Evolutionary conservation across 2,329 filamentous ascomycete species (phyloP), one percentile per base, ranked within the genome.

Genomic region (Penicillium sp.): DNA sequence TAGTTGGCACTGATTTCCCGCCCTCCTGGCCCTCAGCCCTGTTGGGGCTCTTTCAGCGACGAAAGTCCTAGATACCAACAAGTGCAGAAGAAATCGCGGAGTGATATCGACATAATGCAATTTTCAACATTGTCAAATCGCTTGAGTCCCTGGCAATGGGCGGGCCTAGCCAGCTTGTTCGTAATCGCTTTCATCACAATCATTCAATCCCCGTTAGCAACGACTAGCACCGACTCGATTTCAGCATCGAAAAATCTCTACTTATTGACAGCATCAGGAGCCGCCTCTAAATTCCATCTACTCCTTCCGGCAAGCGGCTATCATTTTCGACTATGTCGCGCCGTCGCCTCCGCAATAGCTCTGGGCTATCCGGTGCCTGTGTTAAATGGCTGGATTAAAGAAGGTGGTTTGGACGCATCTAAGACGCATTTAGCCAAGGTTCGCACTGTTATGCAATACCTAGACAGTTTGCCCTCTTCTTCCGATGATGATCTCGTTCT

Each of bases 401-500:
- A 63, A 33, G 64, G 61, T 1, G 64, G 62, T 5, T 22, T 65
- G 49, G 64, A 65, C 55, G 64, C 64, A 1, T 58, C 58, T 3
- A 59, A 61, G 28, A 63, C 61, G 12, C 64, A 65, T 47, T 35
- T 65, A 4, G 64, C 64, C 15, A 65, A 65, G 56, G 64, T 65
- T 8, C 64, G 61, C 61, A 65, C 59, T 17, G 61, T 63, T 4
- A 42, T 65, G 61, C 53, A 58, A 10, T 65, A 65, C 28, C 45
- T 65, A n/a, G 50, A 65, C 10, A 56, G 35, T 13, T 35, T 65
- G 4, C 53, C 61, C 4, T 8, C 61, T 19, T 56, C 58, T 9
- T 59, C 61, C 22, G 61, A 65, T 17, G 58, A 65, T 10, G 64
- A 65, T 56, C 56, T 65, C 0, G 61, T 65, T 2, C 53, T 65